Base-by-base conservation (phyloP, 1,284 basidiomycete species). In the Puccinia coronata region DNA sequence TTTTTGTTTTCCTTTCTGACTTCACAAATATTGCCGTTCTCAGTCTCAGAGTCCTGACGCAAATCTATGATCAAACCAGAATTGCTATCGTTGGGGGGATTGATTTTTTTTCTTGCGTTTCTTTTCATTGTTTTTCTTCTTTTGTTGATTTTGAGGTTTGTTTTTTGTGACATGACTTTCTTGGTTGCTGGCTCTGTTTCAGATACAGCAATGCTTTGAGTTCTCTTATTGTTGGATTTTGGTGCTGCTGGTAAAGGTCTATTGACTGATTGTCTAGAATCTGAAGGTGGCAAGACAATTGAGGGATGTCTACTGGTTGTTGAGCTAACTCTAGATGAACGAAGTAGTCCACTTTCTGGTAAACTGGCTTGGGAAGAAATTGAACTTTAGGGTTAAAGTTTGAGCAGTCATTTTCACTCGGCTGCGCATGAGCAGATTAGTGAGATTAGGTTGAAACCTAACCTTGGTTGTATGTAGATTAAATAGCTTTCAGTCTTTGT, bases 71-170 rank as follows among this genome's bases (percentile, higher is more conserved):
- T 25, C 47, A 41, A 69, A 43, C 43, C 65, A 25, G 41, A 69
- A 18, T 69, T 25, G 23, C 65, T 69, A 69, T 69, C 25, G 65
- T 69, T 69, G 16, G 23, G 8, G 16, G 6, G 65, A 69, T 11
- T 69, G 20, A n/a, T 69, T 36, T 34, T 61, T 61, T 61, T 61
- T 61, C 59, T 61, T 69, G 6, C 47, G 65, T 69, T 69, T 69
- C 23, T 69, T 6, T 23, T 57, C 11, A 57, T n/a, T 23, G 20
- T 23, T 57, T 31, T 57, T 57, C 11, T 6, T 69, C n/a, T 69
- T 69, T 69, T 69, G 6, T 69, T 69, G 36, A 47, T 69, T 69
- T 2, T 69, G 6, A 43, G 65, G 2, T n/a, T n/a, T n/a, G n/a
- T n/a, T n/a, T n/a, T n/a, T n/a, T n/a, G n/a, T n/a, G n/a, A n/a